A percentile compares a stretch with the other conserved stretches of the same genome.
Conservation (phyloP, 2,329 filamentous ascomycete species). For the Fusarium nanum region DNA sequence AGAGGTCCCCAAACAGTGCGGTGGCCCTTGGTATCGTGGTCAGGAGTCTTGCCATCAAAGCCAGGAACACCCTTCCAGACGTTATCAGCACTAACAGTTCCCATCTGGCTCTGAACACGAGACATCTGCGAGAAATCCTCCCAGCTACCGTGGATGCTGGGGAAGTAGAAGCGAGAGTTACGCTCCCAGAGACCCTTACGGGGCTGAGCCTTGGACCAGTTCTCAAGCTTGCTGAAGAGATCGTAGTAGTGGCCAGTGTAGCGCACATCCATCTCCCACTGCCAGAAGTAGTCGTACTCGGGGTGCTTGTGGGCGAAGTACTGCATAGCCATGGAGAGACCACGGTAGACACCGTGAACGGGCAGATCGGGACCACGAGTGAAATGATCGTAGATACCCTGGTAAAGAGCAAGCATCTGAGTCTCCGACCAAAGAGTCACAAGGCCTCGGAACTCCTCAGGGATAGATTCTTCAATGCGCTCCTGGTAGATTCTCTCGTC, state of each 20-base stretch:
- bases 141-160: constrained; percentile 80
- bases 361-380: constrained; percentile 73
- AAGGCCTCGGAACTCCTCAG: constrained; percentile 88
- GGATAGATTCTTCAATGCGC: constrained; percentile 75
- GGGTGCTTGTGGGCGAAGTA: constrained; percentile 90
- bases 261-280: constrained; percentile 94
- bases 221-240: constrained; percentile 74
- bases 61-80: constrained; percentile 69
- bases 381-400: constrained; percentile 84
- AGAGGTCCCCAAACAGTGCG: constrained; percentile 86
- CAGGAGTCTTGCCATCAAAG: constrained; percentile 53
- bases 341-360: constrained; percentile 92
- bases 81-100: constrained; percentile 72
- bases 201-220: constrained; percentile 78
- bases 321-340: constrained; percentile 93
- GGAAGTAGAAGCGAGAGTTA: constrained; percentile 81
- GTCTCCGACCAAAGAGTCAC: constrained; percentile 93
- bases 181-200: constrained; percentile 86
- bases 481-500: constrained; percentile 75
- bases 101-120: constrained; percentile 79
- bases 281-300: constrained; percentile 92
- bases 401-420: constrained; percentile 92
- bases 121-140: constrained; percentile 81
- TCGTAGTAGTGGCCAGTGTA: constrained; percentile 91
- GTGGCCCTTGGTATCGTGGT: constrained; percentile 50